Conservation (phyloP, 2,329 filamentous ascomycete genomes). For the Fusarium duplospermum region DNA sequence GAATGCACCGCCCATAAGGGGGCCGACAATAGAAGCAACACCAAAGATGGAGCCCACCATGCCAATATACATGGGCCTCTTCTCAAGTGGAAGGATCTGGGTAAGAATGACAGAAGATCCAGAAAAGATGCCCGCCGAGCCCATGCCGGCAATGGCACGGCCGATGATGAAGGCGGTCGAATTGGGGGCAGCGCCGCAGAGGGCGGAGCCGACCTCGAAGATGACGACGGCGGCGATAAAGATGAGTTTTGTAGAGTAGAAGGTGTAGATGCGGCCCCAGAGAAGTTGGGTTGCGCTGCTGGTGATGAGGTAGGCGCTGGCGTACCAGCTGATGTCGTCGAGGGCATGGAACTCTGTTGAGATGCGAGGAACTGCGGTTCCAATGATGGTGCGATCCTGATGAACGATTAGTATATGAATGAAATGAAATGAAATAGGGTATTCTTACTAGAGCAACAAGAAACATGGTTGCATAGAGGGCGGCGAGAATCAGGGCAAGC, state of each 20-base stretch:
- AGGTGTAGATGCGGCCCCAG: conserved; percentile 45
- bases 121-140: conserved; percentile 50
- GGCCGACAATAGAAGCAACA: conserved; percentile 48
- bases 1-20: conserved; percentile 26
- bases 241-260: conserved; percentile 44
- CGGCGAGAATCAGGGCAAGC: conserved; percentile 13
- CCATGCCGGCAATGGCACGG: conserved; percentile 52
- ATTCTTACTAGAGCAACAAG: conserved; percentile 8
- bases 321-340: conserved; percentile 56
- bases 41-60: conserved; percentile 56
- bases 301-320: conserved; percentile 44
- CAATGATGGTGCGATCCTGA: conserved; percentile 22
- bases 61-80: conserved; percentile 25
- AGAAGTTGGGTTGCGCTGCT: conserved; percentile 41
- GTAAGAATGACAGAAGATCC: conserved; percentile 42
- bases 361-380: conserved; percentile 19
- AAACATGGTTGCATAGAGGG: conserved; percentile 17
- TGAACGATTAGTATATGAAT: neutral
- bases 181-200: conserved; percentile 43
- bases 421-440: no score
- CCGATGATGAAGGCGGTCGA: conserved; percentile 52
- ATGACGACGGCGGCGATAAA: conserved; percentile 39
- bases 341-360: conserved; percentile 53
- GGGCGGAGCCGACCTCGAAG: conserved; percentile 41
- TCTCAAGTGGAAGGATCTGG: conserved; percentile 14